These are phyloP conservation scores for Clarireedia sp. DNA, from an alignment of 2,329 filamentous ascomycete species.

Conservation along the genomic window DNA sequence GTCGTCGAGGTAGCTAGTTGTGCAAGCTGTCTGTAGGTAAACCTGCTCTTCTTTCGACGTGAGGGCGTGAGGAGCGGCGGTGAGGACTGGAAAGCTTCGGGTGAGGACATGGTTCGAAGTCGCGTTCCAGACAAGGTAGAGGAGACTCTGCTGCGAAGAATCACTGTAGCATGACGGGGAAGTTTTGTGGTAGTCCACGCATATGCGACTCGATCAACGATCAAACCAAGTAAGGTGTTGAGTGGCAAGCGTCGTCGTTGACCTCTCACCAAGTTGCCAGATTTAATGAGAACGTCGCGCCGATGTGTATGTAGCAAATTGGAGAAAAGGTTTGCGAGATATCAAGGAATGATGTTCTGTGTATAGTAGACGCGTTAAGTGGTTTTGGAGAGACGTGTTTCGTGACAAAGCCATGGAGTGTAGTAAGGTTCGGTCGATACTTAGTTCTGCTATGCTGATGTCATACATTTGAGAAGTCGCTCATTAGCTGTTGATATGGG, in stretches of 20 bases:
- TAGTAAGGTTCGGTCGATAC: neutral
- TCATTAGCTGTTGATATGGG: too few species aligned
- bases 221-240: too few species aligned
- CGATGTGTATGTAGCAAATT: too few species aligned
- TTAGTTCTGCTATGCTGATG: slow-evolving; percentile 1
- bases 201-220: too few species aligned
- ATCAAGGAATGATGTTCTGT: too few species aligned
- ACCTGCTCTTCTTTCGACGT: slow-evolving; percentile 50
- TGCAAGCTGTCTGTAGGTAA: slow-evolving; percentile 76
- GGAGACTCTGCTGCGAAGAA: neutral
- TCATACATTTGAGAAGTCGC: neutral
- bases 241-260: too few species aligned
- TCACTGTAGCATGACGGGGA: neutral
- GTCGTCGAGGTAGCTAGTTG: slow-evolving; percentile 65
- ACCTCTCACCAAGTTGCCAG: too few species aligned
- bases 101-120: slow-evolving; percentile 35
- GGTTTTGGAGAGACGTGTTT: too few species aligned
- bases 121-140: neutral
- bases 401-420: neutral
- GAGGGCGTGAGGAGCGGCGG: slow-evolving; percentile 24
- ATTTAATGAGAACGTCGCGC: too few species aligned
- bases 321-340: too few species aligned
- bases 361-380: too few species aligned
- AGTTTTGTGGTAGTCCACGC: neutral
- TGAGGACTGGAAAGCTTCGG: slow-evolving; percentile 40